Evolutionary conservation across 2,329 filamentous ascomycete genomes (phyloP).

Genomic region (Ophiostoma montium): DNA sequence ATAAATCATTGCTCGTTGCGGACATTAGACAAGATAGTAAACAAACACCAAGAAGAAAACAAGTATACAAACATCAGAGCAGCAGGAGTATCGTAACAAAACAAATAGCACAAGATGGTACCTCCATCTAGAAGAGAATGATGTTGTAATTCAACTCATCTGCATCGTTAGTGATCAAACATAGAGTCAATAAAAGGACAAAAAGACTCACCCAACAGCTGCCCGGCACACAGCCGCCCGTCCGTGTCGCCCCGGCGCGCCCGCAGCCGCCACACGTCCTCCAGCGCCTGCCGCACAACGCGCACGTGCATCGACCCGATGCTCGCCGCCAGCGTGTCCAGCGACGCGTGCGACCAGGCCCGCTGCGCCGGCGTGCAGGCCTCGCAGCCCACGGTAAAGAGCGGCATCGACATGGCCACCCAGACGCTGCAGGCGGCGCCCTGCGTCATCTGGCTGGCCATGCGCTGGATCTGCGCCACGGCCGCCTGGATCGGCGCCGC

Average conservation of each 20-base stretch:
- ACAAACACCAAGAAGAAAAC: neutral
- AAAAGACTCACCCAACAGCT: conserved; percentile 1
- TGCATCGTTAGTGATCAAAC: neutral
- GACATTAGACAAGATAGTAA: neutral
- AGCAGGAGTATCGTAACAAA: neutral
- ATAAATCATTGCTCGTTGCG: neutral
- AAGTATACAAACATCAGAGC: neutral
- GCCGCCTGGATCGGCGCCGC: conserved; percentile 6
- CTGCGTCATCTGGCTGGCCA: conserved; percentile 8
- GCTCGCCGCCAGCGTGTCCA: conserved; percentile 4
- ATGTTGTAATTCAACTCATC: conserved; percentile 7
- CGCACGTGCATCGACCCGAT: conserved; percentile 6
- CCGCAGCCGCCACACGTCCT: conserved; percentile 6
- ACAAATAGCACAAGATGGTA: neutral
- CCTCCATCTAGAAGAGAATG: conserved; percentile 5
- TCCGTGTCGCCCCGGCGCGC: conserved; percentile 1
- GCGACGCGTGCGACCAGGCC: conserved; percentile 9
- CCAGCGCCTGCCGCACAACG: conserved; percentile 3
- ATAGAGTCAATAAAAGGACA: neutral
- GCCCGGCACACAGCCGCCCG: conserved; percentile 2
- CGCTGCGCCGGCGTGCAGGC: neutral
- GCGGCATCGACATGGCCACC: conserved; percentile 10
- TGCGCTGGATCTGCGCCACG: conserved; percentile 1
- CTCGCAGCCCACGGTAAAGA: conserved; percentile 10
- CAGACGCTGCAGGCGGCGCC: conserved; percentile 5